phyloP scores from a whole-genome alignment of 306 rosid genomes.

The Cucumis hystrix region DNA sequence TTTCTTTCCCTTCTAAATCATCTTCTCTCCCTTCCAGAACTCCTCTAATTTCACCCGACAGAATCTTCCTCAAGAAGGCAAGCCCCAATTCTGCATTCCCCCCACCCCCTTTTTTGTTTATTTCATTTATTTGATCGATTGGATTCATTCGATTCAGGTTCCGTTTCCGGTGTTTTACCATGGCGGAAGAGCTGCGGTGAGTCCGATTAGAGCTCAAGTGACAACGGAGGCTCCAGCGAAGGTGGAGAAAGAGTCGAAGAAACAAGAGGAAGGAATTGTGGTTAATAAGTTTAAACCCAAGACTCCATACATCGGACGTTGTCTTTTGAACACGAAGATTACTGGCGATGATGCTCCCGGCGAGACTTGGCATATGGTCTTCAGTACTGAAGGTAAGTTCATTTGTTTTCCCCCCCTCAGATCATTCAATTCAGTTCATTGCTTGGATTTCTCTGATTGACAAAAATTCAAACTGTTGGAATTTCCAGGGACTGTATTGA shows the following conservation, averaged over 20 bases:
- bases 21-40: conserved; percentile 40
- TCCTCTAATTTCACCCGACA: conserved; percentile 37
- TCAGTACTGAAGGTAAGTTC: conserved; percentile 75
- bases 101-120: too few relatives aligned
- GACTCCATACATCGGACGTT: conserved; percentile 57
- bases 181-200: conserved; percentile 27
- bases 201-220: conserved; percentile 69
- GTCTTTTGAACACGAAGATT: conserved; percentile 90
- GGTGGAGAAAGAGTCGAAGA: conserved; percentile 69
- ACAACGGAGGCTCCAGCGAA: conserved; percentile 78
- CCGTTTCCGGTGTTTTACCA: conserved; percentile 43
- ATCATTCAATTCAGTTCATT: too few relatives aligned
- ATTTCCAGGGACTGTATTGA: too few relatives aligned
- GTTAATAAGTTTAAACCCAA: conserved; percentile 83
- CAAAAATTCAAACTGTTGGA: too few relatives aligned
- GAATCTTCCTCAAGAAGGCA: conserved; percentile 61
- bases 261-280: conserved; percentile 73
- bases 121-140: too few relatives aligned
- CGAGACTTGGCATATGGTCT: conserved; percentile 99
- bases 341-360: conserved; percentile 99
- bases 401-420: too few relatives aligned
- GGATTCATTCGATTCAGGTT: conserved; percentile 20
- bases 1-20: conserved; percentile 78
- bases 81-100: background rate
- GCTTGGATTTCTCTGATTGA: too few relatives aligned